Evolutionary conservation across 352 stramenopile genomes (phyloP).

Genomic region (Phytopythium montanum): DNA sequence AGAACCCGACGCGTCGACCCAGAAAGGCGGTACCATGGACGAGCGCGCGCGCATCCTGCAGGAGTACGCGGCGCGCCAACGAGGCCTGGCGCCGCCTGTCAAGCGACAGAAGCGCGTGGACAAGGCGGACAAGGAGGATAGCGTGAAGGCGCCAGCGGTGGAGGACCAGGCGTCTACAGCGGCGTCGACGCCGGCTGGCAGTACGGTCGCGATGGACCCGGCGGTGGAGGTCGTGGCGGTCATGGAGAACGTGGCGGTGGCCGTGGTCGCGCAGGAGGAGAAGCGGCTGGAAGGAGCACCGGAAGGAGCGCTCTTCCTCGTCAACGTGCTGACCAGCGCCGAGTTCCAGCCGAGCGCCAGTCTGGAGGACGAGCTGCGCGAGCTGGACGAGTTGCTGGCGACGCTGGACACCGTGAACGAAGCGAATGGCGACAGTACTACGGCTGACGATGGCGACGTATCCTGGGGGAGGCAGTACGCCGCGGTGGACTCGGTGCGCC

Average conservation of each 20-base stretch:
- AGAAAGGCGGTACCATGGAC: not conserved
- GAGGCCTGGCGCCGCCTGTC: conserved; percentile 3
- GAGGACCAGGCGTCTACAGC: not conserved
- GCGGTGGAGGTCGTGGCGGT: not conserved
- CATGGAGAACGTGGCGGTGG: conserved; percentile 7
- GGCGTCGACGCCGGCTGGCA: conserved; percentile 4
- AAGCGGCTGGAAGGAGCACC: conserved; percentile 43
- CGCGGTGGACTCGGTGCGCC: conserved; percentile 39
- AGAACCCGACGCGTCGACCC: not conserved
- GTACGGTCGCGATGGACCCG: not conserved
- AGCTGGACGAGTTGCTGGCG: conserved; percentile 30
- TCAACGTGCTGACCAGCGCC: conserved; percentile 39
- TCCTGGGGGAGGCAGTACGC: conserved; percentile 39
- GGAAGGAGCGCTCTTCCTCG: conserved; percentile 53
- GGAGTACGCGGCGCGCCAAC: conserved; percentile 5
- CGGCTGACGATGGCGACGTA: conserved; percentile 14
- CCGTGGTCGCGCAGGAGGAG: conserved; percentile 23
- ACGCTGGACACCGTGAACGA: not conserved
- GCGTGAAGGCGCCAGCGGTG: not conserved
- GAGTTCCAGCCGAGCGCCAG: conserved; percentile 42
- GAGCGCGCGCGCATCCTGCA: conserved; percentile 7
- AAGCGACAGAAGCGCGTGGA: conserved; percentile 4
- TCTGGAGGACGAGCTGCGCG: conserved; percentile 20
- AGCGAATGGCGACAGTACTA: not conserved
- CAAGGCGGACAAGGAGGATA: not conserved